phyloP scores from a whole-genome alignment of 768 basidiomycete genomes.

The Xerocomellus amylosporus region DNA sequence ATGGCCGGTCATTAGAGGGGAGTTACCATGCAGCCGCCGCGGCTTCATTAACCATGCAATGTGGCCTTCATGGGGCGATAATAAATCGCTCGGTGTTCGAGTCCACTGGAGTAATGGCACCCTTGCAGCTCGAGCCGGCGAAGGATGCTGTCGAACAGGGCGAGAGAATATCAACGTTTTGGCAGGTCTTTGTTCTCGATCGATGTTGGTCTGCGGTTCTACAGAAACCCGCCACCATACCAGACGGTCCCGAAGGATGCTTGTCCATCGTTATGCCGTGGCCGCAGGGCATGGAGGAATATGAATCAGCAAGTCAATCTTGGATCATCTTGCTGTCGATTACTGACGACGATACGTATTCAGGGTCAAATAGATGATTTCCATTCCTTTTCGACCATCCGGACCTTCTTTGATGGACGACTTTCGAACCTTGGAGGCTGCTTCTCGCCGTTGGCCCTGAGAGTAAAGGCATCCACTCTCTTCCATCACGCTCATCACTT shows the following conservation, averaged over 20 bases:
- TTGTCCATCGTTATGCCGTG: slow-evolving; percentile 70
- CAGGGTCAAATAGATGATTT: slow-evolving; percentile 59
- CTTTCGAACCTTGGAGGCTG: slow-evolving; percentile 46
- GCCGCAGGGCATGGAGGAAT: slow-evolving; percentile 72
- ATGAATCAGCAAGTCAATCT: slow-evolving; percentile 56
- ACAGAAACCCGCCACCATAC: slow-evolving; percentile 62
- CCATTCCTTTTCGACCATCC: slow-evolving; percentile 55
- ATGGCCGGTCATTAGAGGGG: slow-evolving; percentile 75
- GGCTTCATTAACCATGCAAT: slow-evolving; percentile 69
- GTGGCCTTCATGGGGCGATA: slow-evolving; percentile 55
- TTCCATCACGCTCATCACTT: slow-evolving; percentile 66
- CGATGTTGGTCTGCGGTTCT: slow-evolving; percentile 78
- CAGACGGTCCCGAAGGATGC: slow-evolving; percentile 56
- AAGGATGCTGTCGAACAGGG: slow-evolving; percentile 61
- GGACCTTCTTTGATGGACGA: slow-evolving; percentile 60
- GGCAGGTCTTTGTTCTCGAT: slow-evolving; percentile 81
- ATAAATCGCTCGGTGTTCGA: slow-evolving; percentile 35
- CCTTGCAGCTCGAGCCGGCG: slow-evolving; percentile 53
- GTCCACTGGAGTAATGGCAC: slow-evolving; percentile 32
- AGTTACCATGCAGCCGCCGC: slow-evolving; percentile 76
- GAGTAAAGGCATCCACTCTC: slow-evolving; percentile 74
- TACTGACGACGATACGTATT: slow-evolving; percentile 15
- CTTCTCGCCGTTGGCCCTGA: slow-evolving; percentile 62
- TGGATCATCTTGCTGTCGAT: slow-evolving; percentile 2
- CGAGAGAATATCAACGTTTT: slow-evolving; percentile 73